Evolutionary conservation across 306 rosid species (phyloP).

Genomic region (Cucurbita argyrosperma): DNA sequence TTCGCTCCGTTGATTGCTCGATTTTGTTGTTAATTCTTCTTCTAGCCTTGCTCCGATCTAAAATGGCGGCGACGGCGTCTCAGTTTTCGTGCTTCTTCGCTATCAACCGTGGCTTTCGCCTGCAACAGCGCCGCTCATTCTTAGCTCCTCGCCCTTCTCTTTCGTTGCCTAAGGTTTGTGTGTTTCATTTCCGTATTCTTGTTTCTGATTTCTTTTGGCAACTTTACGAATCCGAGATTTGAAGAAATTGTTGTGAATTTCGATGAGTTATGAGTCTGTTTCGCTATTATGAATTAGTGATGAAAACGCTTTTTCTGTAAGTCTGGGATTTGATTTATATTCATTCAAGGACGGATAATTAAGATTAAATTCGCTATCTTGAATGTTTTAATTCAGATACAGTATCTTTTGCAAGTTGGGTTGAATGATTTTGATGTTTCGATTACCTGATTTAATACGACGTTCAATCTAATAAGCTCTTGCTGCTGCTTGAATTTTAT

Average conservation of each 20-base stretch:
- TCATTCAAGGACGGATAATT: background rate
- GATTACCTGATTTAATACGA: background rate
- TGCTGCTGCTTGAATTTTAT: background rate
- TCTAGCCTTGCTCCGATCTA: background rate
- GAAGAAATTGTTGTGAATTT: background rate
- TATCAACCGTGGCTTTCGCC: conserved; percentile 23
- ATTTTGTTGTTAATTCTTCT: background rate
- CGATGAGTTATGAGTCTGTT: background rate
- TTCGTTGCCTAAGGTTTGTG: conserved; percentile 31
- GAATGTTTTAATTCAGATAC: background rate
- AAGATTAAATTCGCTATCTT: background rate
- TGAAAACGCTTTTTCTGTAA: background rate
- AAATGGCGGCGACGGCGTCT: conserved; percentile 27
- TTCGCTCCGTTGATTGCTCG: background rate
- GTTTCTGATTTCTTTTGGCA: background rate
- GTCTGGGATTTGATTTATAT: background rate
- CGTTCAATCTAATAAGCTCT: background rate
- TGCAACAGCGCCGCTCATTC: conserved; percentile 10
- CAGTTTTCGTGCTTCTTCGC: conserved; percentile 46
- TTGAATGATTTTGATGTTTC: background rate
- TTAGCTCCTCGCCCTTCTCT: conserved; percentile 17
- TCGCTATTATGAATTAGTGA: background rate
- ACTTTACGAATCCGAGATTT: background rate
- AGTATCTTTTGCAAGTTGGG: background rate
- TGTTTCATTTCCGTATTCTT: background rate